Percentiles rank a stretch among this genome's conserved stretches.
These are phyloP conservation scores for Inga oerstediana DNA, from an alignment of 306 rosid genomes.

Conservation along the genomic window DNA sequence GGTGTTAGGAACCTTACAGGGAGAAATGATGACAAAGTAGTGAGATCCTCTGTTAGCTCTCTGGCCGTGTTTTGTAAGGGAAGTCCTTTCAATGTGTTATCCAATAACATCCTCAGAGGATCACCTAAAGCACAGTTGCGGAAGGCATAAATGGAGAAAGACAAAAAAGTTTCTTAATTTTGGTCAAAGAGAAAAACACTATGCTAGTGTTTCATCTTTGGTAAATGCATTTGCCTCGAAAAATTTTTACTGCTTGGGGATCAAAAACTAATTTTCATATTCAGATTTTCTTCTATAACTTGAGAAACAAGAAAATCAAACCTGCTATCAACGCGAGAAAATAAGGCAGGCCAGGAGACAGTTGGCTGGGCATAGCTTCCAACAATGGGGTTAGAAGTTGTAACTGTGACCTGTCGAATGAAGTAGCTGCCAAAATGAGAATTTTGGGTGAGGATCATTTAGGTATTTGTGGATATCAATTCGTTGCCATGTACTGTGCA, in stretches of 20 bases:
- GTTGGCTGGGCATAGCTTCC: slow-evolving; percentile 56
- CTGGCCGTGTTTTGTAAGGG: slow-evolving; percentile 50
- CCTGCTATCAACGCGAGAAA: slow-evolving; percentile 61
- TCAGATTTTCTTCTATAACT: not conserved
- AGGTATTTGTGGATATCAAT: slow-evolving; percentile 23
- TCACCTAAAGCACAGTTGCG: slow-evolving; percentile 55
- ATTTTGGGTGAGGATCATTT: slow-evolving; percentile 18
- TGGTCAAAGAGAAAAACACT: slow-evolving; percentile 20
- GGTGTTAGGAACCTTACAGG: slow-evolving; percentile 55
- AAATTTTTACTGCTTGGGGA: not conserved
- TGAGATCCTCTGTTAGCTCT: slow-evolving; percentile 61
- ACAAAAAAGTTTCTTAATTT: slow-evolving; percentile 13
- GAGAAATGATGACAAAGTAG: slow-evolving; percentile 58
- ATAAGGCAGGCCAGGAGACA: slow-evolving; percentile 55
- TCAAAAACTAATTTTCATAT: not conserved
- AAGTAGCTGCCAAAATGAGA: slow-evolving; percentile 70
- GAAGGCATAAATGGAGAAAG: slow-evolving; percentile 33
- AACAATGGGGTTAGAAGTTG: slow-evolving; percentile 57
- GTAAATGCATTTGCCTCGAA: slow-evolving; percentile 8
- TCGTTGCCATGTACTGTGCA: not conserved
- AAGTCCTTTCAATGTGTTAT: slow-evolving; percentile 54
- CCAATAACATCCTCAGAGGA: slow-evolving; percentile 49
- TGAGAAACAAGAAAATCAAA: slow-evolving; percentile 43
- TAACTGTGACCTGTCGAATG: slow-evolving; percentile 69
- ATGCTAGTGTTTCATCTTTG: not conserved